A percentile compares a stretch with the other conserved stretches of the same genome.
Conservation (phyloP, 208 protist species). For the Trypanosoma scelopori region DNA sequence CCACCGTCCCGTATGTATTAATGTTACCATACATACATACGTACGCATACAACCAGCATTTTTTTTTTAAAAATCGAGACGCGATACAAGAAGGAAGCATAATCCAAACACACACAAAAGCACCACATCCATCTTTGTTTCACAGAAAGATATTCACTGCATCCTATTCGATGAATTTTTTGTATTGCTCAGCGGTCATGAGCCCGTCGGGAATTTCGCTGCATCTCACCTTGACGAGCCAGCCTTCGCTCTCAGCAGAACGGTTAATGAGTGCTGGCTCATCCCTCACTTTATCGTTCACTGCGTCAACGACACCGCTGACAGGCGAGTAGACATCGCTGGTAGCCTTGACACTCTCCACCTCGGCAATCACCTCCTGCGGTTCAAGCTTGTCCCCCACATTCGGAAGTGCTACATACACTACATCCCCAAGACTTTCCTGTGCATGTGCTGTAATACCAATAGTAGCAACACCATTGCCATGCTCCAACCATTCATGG, state of each 20-base stretch:
- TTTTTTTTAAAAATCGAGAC: neutral
- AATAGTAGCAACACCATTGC: slow-evolving; percentile 65
- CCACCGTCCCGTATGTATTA: no score
- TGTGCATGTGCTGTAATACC: slow-evolving; percentile 89
- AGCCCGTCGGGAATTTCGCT: slow-evolving; percentile 66
- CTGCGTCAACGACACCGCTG: slow-evolving; percentile 67
- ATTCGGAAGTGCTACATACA: slow-evolving; percentile 89
- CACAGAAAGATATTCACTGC: neutral
- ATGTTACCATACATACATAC: no score
- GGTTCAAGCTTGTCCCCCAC: slow-evolving; percentile 77
- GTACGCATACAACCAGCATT: no score
- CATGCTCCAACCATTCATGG: slow-evolving; percentile 88
- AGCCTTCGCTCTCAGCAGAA: slow-evolving; percentile 84
- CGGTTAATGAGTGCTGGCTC: slow-evolving; percentile 86
- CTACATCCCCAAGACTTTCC: slow-evolving; percentile 89
- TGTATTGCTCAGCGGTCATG: slow-evolving; percentile 83
- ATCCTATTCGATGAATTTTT: slow-evolving; percentile 82
- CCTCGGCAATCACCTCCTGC: slow-evolving; percentile 78
- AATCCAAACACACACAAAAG: neutral
- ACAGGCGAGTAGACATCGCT: slow-evolving; percentile 91
- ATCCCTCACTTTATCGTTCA: slow-evolving; percentile 88
- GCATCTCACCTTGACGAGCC: slow-evolving; percentile 88
- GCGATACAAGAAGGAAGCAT: slow-evolving; percentile 13
- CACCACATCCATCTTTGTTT: neutral
- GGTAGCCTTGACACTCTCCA: slow-evolving; percentile 93